Conservation (phyloP, 441 rosid genomes). For the Eruca vesicaria region DNA sequence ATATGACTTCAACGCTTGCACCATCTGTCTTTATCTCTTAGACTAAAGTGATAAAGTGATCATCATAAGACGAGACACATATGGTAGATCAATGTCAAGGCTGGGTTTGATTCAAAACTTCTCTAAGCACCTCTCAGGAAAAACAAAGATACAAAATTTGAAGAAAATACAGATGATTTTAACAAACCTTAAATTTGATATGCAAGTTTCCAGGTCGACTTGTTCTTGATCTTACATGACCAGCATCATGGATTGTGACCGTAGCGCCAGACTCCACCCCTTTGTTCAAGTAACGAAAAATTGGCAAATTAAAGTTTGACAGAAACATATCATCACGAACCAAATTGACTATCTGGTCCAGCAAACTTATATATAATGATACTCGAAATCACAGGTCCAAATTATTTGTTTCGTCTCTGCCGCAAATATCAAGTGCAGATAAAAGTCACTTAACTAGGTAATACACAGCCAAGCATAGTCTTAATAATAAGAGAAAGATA, state of each 20-base stretch:
- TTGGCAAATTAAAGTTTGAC: slow-evolving; percentile 9
- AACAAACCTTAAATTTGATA: slow-evolving; percentile 74
- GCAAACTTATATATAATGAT: slow-evolving; percentile 7
- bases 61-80: slow-evolving; percentile 3
- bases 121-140: slow-evolving; percentile 2
- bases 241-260: slow-evolving; percentile 68
- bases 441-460: slow-evolving; percentile 6
- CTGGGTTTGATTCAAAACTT: neutral
- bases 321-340: neutral
- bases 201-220: slow-evolving; percentile 70
- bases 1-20: neutral
- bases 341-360: slow-evolving; percentile 4
- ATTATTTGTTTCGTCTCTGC: slow-evolving; percentile 6
- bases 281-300: slow-evolving; percentile 37
- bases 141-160: neutral
- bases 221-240: slow-evolving; percentile 62
- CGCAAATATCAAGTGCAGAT: neutral
- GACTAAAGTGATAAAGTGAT: slow-evolving; percentile 19
- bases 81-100: slow-evolving; percentile 9
- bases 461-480: neutral
- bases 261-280: slow-evolving; percentile 90
- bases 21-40: slow-evolving; percentile 6
- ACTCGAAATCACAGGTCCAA: slow-evolving; percentile 4
- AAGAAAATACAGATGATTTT: slow-evolving; percentile 22
- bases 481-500: neutral